phyloP scores from a whole-genome alignment of 73 alveolate species.

The Breviolum minutum region DNA sequence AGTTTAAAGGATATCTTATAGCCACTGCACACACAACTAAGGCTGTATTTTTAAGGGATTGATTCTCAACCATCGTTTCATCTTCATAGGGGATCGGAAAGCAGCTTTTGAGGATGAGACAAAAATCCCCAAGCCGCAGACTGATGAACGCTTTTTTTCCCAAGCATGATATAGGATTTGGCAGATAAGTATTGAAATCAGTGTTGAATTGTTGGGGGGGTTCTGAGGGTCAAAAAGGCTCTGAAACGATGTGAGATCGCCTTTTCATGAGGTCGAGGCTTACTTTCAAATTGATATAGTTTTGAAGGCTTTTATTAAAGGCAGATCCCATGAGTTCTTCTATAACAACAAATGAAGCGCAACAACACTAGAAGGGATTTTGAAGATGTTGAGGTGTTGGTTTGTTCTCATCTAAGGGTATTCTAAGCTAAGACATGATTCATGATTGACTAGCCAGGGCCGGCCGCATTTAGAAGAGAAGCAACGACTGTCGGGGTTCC shows the following conservation, averaged over 20 bases:
- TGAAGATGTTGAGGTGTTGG: neutral
- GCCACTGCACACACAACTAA: neutral
- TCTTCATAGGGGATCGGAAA: neutral
- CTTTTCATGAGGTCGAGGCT: no score
- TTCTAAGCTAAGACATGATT: neutral
- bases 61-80: no score
- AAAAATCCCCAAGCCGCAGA: neutral
- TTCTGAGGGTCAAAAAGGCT: no score
- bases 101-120: neutral
- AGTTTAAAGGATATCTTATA: no score
- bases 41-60: no score
- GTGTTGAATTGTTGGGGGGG: neutral
- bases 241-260: no score
- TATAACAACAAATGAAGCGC: no score
- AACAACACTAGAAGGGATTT: neutral
- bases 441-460: conserved; percentile 27
- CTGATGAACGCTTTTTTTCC: no score
- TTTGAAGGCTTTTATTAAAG: no score
- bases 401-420: neutral
- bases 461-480: conserved; percentile 82
- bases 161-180: no score
- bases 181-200: neutral
- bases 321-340: no score
- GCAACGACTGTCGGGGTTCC: neutral
- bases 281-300: no score